Evolutionary conservation across 2,329 filamentous ascomycete species (phyloP).

Genomic region (Trichothecium sympodiale): DNA sequence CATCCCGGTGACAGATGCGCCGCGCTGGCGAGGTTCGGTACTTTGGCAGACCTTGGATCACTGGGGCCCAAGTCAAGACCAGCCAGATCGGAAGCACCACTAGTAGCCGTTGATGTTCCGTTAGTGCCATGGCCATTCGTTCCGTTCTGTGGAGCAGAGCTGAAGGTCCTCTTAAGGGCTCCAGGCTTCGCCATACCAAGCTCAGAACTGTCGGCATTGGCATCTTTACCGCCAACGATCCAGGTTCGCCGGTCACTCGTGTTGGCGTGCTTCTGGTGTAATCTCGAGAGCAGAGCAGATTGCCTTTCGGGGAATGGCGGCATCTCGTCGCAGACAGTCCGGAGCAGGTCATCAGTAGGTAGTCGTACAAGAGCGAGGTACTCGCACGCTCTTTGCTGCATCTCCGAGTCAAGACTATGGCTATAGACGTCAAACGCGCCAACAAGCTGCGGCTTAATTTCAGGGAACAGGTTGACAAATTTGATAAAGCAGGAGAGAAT

Average conservation of each 20-base stretch:
- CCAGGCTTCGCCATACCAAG: conserved; percentile 70
- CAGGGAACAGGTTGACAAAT: conserved; percentile 95
- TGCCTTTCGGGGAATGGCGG: conserved; percentile 92
- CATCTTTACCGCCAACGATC: conserved; percentile 95
- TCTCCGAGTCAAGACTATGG: conserved; percentile 85
- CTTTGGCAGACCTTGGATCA: conserved; percentile 47
- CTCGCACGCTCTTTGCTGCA: conserved; percentile 94
- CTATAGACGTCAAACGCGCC: conserved; percentile 87
- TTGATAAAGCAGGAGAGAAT: conserved; percentile 94
- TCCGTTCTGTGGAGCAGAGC: conserved; percentile 37
- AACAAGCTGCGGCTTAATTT: conserved; percentile 91
- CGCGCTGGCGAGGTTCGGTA: conserved; percentile 81
- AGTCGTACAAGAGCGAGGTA: conserved; percentile 79
- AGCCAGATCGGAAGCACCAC: conserved; percentile 53
- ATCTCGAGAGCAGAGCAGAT: conserved; percentile 78
- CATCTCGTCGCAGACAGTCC: conserved; percentile 97
- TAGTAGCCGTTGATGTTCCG: conserved; percentile 33
- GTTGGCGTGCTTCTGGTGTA: conserved; percentile 89
- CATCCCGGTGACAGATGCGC: conserved; percentile 90
- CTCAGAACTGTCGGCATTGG: conserved; percentile 72
- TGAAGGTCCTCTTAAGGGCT: conserved; percentile 80
- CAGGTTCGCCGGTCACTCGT: conserved; percentile 94
- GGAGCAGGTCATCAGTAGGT: conserved; percentile 79
- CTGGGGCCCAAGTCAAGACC: conserved; percentile 66
- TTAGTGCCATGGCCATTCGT: conserved; percentile 23